phyloP scores from a whole-genome alignment of 78 protist species.

The Polysphondylium violaceum region DNA sequence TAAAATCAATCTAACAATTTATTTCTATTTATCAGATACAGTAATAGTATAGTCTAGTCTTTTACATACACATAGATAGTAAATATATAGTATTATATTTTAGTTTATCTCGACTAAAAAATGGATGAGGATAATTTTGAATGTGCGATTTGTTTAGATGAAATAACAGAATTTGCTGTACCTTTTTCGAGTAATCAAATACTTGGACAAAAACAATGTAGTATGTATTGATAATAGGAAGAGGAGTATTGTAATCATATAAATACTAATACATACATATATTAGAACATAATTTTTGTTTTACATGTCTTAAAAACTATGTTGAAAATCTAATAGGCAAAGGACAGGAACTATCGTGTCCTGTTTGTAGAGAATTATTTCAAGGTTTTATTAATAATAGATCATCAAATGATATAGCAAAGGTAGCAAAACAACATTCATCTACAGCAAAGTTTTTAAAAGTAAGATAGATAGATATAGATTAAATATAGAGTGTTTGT shows the following conservation, averaged over 20 bases:
- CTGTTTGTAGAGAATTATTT: slow-evolving; percentile 58
- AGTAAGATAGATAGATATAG: background rate
- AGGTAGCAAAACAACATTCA: slow-evolving; percentile 14
- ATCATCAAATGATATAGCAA: slow-evolving; percentile 28
- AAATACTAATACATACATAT: background rate
- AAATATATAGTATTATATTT: too few relatives aligned
- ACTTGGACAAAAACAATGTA: slow-evolving; percentile 8
- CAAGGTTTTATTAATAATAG: slow-evolving; percentile 58
- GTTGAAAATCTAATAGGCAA: background rate
- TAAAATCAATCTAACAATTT: background rate
- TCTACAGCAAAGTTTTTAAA: slow-evolving; percentile 14
- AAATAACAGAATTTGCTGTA: slow-evolving; percentile 4
- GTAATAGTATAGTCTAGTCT: background rate
- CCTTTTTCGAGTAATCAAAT: background rate
- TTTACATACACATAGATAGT: background rate
- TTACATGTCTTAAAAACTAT: slow-evolving; percentile 8
- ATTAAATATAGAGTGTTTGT: background rate
- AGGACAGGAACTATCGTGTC: slow-evolving; percentile 8
- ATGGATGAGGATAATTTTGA: background rate
- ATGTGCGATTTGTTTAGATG: slow-evolving; percentile 12
- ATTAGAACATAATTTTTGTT: slow-evolving; percentile 67
- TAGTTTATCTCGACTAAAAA: background rate
- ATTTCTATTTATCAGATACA: background rate
- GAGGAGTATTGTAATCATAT: background rate
- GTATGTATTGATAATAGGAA: background rate